Base-by-base conservation (phyloP, 1,284 basidiomycete species). In the Cryptococcus maquisensis region DNA sequence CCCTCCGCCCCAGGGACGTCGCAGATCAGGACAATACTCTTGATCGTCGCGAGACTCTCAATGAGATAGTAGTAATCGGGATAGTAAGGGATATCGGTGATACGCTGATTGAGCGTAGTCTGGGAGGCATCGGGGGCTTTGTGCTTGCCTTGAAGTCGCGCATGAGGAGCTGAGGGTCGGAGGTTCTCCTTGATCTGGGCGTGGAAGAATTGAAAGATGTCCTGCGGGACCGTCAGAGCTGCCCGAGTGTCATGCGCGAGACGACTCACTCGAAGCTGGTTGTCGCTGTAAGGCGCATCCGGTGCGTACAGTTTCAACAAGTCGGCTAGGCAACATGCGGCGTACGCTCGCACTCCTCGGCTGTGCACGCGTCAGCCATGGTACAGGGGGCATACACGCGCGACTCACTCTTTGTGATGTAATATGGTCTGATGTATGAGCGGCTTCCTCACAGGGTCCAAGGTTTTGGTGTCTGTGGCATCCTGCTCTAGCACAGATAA, bases 131-230 rank as follows among this genome's bases (percentile, higher is more conserved):
- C 55, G 41, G 59, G 64, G 4, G 59, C 41, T 61, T 63, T 40
- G 54, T 56, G 36, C 61, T 63, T 42, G 57, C 58, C 12, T 3
- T 66, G 62, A 5, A 67, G 66, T 10, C 58, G 59, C 35, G 52
- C 47, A 38, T 47, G 57, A 6, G 60, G 20, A 18, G 39, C 52
- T 10, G 62, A 84, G 0, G 84, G 74, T 63, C 85, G 87, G 65
- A 96, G 83, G 10, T 88, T 86, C 4, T 79, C 79, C 4, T 81
- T 79, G 56, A 97, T 84, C 73, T 95, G 93, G 23, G 84, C 81
- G 69, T 92, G 84, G 80, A 96, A 90, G 81, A 97, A 97, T 67
- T 91, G 84, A 77, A 97, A 97, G 69, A 97, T 93, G 74, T 95
- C 90, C 78, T 88, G 82, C 7, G 3, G 6, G 21, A n/a, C 13